These are phyloP conservation scores for Angomonas ambiguus DNA, from an alignment of 208 protist species.

Conservation along the genomic window DNA sequence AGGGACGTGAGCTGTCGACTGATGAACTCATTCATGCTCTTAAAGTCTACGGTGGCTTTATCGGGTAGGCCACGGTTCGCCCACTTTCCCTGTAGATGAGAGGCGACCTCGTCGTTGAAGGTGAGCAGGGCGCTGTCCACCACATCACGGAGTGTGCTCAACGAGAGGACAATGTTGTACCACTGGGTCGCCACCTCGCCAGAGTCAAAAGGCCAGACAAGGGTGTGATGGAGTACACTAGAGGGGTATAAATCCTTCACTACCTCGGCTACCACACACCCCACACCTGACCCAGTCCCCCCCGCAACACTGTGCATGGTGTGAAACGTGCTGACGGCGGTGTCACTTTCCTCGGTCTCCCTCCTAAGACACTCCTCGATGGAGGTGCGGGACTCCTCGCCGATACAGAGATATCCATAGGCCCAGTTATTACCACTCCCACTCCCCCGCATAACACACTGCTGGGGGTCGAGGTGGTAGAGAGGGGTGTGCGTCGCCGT, in stretches of 20 bases:
- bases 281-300: conserved; percentile 88
- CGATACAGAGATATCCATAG: conserved; percentile 75
- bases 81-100: conserved; percentile 14
- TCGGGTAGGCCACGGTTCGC: conserved; percentile 21
- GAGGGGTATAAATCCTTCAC: conserved; percentile 57
- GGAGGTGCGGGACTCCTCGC: conserved; percentile 36
- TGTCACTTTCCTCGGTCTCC: conserved; percentile 66
- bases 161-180: conserved; percentile 75
- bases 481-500: conserved; percentile 6
- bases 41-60: conserved; percentile 29
- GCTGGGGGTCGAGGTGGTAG: conserved; percentile 44
- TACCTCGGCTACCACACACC: conserved; percentile 69
- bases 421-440: conserved; percentile 92
- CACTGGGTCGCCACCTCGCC: conserved; percentile 88
- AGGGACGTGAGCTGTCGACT: conserved; percentile 42
- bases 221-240: conserved; percentile 47
- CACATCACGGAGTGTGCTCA: conserved; percentile 47
- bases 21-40: conserved; percentile 44
- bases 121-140: conserved; percentile 61
- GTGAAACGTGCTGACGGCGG: conserved; percentile 47
- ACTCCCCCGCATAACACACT: conserved; percentile 65
- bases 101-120: conserved; percentile 58
- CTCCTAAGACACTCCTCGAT: conserved; percentile 70
- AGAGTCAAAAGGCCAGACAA: conserved; percentile 72
- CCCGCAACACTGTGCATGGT: conserved; percentile 85